A percentile compares a stretch with the other conserved stretches of the same genome.
phyloP scores from a whole-genome alignment of 2,329 filamentous ascomycete genomes.

The Fusarium irregulare region DNA sequence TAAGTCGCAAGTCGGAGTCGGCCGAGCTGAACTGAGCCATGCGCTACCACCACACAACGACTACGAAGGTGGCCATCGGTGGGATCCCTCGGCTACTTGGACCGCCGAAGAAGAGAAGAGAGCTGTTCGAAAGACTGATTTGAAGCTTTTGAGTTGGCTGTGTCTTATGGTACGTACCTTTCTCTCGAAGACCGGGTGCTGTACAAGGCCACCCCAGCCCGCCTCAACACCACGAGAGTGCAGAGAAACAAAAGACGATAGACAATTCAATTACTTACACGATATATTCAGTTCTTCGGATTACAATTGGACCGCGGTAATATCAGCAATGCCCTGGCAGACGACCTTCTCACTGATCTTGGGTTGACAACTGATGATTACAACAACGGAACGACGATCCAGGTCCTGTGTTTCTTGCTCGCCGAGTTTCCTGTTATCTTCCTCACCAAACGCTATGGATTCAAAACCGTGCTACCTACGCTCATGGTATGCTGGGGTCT shows the following conservation, averaged over 20 bases:
- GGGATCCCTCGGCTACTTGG: slow-evolving; percentile 60
- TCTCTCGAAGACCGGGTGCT: no score
- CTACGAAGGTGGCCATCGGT: slow-evolving; percentile 58
- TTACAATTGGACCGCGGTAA: slow-evolving; percentile 56
- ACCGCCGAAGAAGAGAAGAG: slow-evolving; percentile 65
- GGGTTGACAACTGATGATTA: slow-evolving; percentile 63
- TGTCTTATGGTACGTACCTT: slow-evolving; percentile 54
- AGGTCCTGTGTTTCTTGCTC: slow-evolving; percentile 63
- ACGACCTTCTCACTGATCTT: slow-evolving; percentile 69
- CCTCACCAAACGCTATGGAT: slow-evolving; percentile 67
- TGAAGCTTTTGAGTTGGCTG: slow-evolving; percentile 55
- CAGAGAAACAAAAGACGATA: no score
- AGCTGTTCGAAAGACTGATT: slow-evolving; percentile 65
- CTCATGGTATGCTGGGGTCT: slow-evolving; percentile 64
- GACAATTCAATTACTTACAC: slow-evolving; percentile 27
- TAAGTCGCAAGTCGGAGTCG: slow-evolving; percentile 49
- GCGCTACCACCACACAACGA: slow-evolving; percentile 46
- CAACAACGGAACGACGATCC: slow-evolving; percentile 69
- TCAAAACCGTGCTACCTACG: slow-evolving; percentile 65
- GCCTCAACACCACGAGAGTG: no score
- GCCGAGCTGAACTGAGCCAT: slow-evolving; percentile 53
- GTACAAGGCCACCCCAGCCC: no score
- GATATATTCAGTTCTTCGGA: slow-evolving; percentile 63
- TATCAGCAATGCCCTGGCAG: slow-evolving; percentile 69
- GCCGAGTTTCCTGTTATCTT: slow-evolving; percentile 70